Percentiles rank a stretch among this genome's conserved stretches.
These are phyloP conservation scores for Cladorrhinum sp. DNA, from an alignment of 2,329 filamentous ascomycete species.

Conservation along the genomic window DNA sequence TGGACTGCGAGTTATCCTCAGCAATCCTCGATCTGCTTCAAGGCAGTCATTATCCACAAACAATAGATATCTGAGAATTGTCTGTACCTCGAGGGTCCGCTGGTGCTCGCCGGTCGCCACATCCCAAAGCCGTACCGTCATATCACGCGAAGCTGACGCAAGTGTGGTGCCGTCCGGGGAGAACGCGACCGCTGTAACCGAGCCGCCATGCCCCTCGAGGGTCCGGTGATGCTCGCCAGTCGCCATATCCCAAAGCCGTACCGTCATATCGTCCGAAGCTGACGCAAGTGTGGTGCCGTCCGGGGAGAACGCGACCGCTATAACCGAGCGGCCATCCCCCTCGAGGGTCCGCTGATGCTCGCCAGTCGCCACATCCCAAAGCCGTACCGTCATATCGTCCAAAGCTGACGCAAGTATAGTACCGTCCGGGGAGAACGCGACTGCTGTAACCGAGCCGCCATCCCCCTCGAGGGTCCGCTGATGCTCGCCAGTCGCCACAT, in stretches of 20 bases:
- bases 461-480: background rate
- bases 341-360: slow-evolving; percentile 18
- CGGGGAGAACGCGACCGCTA: slow-evolving; percentile 22
- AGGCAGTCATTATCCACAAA: background rate
- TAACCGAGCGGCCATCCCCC: slow-evolving; percentile 16
- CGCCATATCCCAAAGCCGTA: slow-evolving; percentile 19
- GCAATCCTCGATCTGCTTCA: background rate
- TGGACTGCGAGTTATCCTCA: background rate
- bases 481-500: background rate
- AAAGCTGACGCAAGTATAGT: slow-evolving; percentile 11
- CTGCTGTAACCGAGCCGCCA: slow-evolving; percentile 3
- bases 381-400: slow-evolving; percentile 9
- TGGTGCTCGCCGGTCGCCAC: background rate
- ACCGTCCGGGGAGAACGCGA: slow-evolving; percentile 17
- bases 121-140: background rate
- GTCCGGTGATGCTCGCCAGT: slow-evolving; percentile 9
- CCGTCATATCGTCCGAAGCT: slow-evolving; percentile 8
- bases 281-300: slow-evolving; percentile 17
- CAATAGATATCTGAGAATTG: background rate
- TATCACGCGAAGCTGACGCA: background rate
- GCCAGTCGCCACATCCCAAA: slow-evolving; percentile 21
- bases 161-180: slow-evolving; percentile 19
- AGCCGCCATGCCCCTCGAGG: slow-evolving; percentile 18
- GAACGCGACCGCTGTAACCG: slow-evolving; percentile 22
- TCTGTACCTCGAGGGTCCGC: background rate